Conservation (phyloP, 2,329 filamentous ascomycete species). For the Fusarium liriodendri region DNA sequence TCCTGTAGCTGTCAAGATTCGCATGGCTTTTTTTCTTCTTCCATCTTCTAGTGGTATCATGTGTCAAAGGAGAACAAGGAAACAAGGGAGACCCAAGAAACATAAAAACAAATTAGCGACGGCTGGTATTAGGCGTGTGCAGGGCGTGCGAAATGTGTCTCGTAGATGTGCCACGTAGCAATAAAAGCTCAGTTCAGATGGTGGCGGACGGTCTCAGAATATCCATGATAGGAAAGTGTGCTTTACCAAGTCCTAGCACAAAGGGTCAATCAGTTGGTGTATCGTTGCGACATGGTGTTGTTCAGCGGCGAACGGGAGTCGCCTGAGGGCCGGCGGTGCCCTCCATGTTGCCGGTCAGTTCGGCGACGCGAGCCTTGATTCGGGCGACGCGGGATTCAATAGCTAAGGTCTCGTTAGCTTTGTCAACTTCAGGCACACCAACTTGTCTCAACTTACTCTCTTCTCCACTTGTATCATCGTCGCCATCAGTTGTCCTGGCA, state of each 20-base stretch:
- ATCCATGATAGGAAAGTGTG: constrained; percentile 19
- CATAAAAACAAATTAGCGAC: constrained; percentile 38
- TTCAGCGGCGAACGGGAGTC: constrained; percentile 33
- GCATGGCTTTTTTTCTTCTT: constrained; percentile 39
- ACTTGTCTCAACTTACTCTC: constrained; percentile 76
- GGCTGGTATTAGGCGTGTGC: constrained; percentile 41
- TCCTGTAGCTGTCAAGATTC: constrained; percentile 34
- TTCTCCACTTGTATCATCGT: constrained; percentile 94
- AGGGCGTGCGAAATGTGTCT: constrained; percentile 36
- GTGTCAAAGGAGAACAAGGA: constrained; percentile 34
- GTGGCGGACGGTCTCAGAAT: constrained; percentile 23
- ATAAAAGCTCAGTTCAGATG: constrained; percentile 27
- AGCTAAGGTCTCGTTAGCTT: constrained; percentile 63
- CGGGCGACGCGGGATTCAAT: constrained; percentile 97
- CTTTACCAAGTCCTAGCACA: constrained; percentile 2
- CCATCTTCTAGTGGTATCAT: constrained; percentile 48
- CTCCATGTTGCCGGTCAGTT: constrained; percentile 89
- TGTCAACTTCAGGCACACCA: background rate
- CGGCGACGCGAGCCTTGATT: constrained; percentile 96
- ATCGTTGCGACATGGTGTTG: background rate
- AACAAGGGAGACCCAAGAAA: constrained; percentile 31
- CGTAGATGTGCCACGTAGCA: constrained; percentile 35
- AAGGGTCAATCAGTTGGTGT: constrained; percentile 1
- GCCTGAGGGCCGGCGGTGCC: constrained; percentile 53
- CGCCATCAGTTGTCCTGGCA: constrained; percentile 69